Evolutionary conservation across 352 stramenopile species (phyloP), one percentile per base, ranked within the genome.

Genomic region (Pythium guiyangense): DNA sequence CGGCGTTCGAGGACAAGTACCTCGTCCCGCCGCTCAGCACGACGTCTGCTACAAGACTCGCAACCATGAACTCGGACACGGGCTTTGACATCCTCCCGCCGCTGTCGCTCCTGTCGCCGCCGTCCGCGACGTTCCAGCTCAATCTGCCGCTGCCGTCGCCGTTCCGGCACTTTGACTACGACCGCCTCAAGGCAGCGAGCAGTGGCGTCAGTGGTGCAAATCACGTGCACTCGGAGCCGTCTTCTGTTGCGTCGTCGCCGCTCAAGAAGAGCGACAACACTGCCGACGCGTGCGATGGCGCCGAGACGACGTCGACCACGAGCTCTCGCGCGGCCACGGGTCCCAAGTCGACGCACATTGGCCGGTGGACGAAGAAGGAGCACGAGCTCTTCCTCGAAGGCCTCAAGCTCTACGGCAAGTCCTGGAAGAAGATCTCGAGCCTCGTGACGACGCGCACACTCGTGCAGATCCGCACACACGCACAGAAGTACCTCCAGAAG

Each of bases 401-500:
- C 0, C 70, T 97, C 2, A 62, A 88, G 42, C 70, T 86, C 20
- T 94, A 93, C 56, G 89, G 89, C 50, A 96, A 90, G 69, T 95
- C 91, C 12, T 97, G 89, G 89, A 96, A 96, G 63, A 91, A 94
- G 66, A 96, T 94, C 62, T 84, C 79, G 18, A 89, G 71, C 48
- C 71, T 94, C 20, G 84, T 94, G 34, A 71, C 79, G 53, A 90
- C 85, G 11, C 73, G 85, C 17, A 93, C 85, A 31, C 71, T 97
- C 6, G 94, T 97, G 37, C 97, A 99, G 65, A 98, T 99, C 64
- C 90, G 96, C 12, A 98, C 88, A 4, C 96, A 99, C 58, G 96
- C 96, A 0, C 96, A 99, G 74, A 99, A 99, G 60, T 98, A 98
- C 66, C 66, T 96, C 20, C 87, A 94, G 58, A 96, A 96, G 68